These are phyloP conservation scores for Debaryomycetaceae sp. DNA, from an alignment of 1,139 yeast species.

Conservation along the genomic window DNA sequence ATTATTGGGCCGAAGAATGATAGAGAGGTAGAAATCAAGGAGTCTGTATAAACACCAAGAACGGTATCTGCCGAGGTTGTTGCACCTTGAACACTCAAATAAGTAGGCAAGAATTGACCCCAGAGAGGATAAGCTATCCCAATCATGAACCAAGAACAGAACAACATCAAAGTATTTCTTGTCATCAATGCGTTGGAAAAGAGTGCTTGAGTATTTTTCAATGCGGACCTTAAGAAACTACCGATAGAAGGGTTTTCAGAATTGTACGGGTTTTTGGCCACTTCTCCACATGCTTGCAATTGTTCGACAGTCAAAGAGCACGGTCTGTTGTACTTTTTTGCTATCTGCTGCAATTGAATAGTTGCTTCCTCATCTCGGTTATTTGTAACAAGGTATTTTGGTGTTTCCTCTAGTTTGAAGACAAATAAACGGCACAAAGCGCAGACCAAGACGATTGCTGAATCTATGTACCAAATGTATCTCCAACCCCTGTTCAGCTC, in stretches of 20 bases:
- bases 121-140: conserved; percentile 53
- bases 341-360: conserved; percentile 30
- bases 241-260: conserved; percentile 12
- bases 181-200: conserved; percentile 36
- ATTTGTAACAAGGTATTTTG: conserved; percentile 51
- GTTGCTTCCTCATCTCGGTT: conserved; percentile 53
- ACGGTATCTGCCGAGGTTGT: conserved; percentile 18
- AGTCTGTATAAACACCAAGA: conserved; percentile 29
- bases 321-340: conserved; percentile 38
- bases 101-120: conserved; percentile 48
- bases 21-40: conserved; percentile 24
- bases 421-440: conserved; percentile 47
- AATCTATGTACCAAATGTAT: conserved; percentile 34
- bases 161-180: conserved; percentile 17
- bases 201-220: conserved; percentile 17
- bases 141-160: conserved; percentile 44
- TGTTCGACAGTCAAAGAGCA: conserved; percentile 45
- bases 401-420: conserved; percentile 51
- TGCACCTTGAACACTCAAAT: conserved; percentile 44
- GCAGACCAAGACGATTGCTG: conserved; percentile 48
- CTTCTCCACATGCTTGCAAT: conserved; percentile 39
- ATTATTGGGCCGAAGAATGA: conserved; percentile 31
- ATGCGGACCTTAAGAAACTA: neutral
- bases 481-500: conserved; percentile 34
- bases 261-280: neutral